A percentile compares a stretch with the other conserved stretches of the same genome.
Evolutionary conservation across 805 yeast genomes (phyloP).

Genomic region (Teunomyces atbi): DNA sequence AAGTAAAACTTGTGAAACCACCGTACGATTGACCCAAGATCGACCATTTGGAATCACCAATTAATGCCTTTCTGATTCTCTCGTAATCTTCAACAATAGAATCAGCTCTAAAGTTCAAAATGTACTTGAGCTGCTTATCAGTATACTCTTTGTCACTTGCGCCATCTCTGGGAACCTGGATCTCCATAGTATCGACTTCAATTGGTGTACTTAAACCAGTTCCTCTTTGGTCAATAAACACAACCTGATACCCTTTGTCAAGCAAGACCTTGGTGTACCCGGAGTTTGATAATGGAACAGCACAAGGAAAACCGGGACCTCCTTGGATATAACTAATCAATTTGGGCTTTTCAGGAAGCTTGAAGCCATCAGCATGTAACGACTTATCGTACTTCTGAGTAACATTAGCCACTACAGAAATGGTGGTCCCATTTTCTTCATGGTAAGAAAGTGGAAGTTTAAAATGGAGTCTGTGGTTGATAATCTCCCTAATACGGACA

Average conservation of each 20-base stretch:
- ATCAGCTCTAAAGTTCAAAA: constrained; percentile 52
- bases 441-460: constrained; percentile 1
- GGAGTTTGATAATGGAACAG: constrained; percentile 35
- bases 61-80: constrained; percentile 36
- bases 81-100: constrained; percentile 53
- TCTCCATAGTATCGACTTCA: constrained; percentile 28
- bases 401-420: constrained; percentile 29
- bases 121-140: constrained; percentile 34
- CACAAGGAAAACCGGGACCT: constrained; percentile 53
- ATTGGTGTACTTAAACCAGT: constrained; percentile 54
- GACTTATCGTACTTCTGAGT: constrained; percentile 29
- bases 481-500: constrained; percentile 3
- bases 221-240: constrained; percentile 60
- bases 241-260: constrained; percentile 41
- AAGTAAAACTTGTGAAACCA: constrained; percentile 51
- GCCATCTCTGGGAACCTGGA: constrained; percentile 11
- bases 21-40: constrained; percentile 57
- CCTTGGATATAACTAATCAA: constrained; percentile 48
- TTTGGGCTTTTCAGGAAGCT: constrained; percentile 32
- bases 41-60: constrained; percentile 45
- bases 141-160: constrained; percentile 15
- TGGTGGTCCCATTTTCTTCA: background rate
- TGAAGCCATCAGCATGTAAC: constrained; percentile 13
- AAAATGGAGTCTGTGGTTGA: constrained; percentile 1
- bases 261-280: constrained; percentile 38